Evolutionary conservation across 2,329 filamentous ascomycete genomes (phyloP).

Genomic region (Cercospora sp.): DNA sequence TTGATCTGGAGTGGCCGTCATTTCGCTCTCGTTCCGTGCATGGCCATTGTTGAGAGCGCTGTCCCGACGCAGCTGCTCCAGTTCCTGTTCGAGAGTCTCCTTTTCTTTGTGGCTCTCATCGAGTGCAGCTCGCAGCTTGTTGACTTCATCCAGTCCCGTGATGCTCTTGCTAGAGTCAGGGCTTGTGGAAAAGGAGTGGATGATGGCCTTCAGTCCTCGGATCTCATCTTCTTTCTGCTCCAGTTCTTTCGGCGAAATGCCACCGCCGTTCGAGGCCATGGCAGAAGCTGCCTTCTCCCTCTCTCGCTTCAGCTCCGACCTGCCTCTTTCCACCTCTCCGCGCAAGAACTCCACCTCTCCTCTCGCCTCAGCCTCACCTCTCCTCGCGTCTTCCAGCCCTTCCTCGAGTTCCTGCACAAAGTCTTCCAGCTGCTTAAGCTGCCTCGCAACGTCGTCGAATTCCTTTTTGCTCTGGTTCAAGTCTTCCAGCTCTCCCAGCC

Average conservation of each 20-base stretch:
- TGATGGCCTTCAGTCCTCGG: conserved; percentile 93
- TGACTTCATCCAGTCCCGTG: conserved; percentile 47
- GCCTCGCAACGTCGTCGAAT: conserved; percentile 84
- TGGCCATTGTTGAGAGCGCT: conserved; percentile 43
- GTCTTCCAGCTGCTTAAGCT: conserved; percentile 93
- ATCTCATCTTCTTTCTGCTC: conserved; percentile 98
- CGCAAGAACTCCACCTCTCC: conserved; percentile 94
- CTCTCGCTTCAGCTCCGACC: conserved; percentile 83
- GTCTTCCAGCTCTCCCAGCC: conserved; percentile 80
- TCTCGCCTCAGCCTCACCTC: conserved; percentile 91
- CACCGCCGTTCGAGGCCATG: conserved; percentile 42
- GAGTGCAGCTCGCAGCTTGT: conserved; percentile 59
- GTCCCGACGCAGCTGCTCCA: conserved; percentile 62
- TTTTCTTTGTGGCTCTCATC: conserved; percentile 80
- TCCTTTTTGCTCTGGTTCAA: conserved; percentile 81
- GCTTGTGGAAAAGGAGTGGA: conserved; percentile 87
- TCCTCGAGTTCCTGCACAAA: conserved; percentile 96
- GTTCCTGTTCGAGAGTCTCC: conserved; percentile 80
- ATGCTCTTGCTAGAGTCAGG: conserved; percentile 45
- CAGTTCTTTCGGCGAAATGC: conserved; percentile 65
- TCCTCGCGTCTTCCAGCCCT: conserved; percentile 87
- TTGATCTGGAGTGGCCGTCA: conserved; percentile 31
- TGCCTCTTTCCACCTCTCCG: conserved; percentile 89
- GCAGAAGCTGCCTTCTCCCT: conserved; percentile 74
- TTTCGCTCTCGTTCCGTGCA: conserved; percentile 40